Conservation (phyloP, 306 rosid species). For the Pyrus pyrifolia region DNA sequence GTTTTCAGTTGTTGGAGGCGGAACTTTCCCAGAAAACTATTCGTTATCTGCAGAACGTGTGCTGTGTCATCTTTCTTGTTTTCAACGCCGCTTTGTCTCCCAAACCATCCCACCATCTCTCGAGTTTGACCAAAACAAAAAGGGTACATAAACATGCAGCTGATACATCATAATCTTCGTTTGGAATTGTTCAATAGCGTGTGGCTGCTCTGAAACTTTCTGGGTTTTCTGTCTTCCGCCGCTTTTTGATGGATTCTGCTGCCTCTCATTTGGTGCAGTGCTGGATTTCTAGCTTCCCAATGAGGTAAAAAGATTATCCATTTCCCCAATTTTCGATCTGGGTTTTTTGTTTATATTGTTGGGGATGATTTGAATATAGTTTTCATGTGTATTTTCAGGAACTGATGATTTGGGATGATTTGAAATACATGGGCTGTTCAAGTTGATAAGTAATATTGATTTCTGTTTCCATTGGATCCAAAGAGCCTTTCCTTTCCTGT, state of each 20-base stretch:
- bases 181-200: background rate
- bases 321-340: background rate
- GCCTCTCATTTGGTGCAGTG: constrained; percentile 5
- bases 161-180: background rate
- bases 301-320: constrained; percentile 24
- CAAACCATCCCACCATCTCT: background rate
- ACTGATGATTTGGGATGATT: constrained; percentile 4
- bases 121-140: background rate
- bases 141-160: background rate
- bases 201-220: constrained; percentile 4
- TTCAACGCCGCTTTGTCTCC: constrained; percentile 1
- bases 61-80: constrained; percentile 4
- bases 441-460: constrained; percentile 3
- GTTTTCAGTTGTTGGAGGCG: background rate
- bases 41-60: background rate
- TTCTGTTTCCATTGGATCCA: constrained; percentile 15
- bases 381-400: constrained; percentile 15
- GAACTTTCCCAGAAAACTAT: constrained; percentile 29
- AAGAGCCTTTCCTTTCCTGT: background rate
- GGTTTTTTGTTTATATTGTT: background rate
- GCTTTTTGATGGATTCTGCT: background rate
- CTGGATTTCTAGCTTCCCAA: constrained; percentile 4
- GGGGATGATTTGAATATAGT: constrained; percentile 14
- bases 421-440: background rate
- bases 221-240: background rate